Evolutionary conservation across 1,284 basidiomycete genomes (phyloP), one percentile per base, ranked within the genome.

Genomic region (Athelia sp.): DNA sequence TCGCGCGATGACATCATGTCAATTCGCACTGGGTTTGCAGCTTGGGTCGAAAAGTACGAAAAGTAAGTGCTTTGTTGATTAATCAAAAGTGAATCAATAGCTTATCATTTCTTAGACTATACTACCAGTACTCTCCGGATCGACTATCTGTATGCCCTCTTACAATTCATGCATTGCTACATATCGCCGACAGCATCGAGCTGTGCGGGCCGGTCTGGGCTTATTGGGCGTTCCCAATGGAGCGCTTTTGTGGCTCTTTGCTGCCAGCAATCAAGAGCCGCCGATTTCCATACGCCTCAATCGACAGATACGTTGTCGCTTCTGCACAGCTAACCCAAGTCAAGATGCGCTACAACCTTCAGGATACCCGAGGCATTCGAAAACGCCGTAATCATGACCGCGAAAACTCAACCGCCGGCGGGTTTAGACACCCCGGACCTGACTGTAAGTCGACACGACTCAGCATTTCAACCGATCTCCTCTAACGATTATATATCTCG

Each of bases 151-250:
- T 52, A 1, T 66, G 64, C 43, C 55, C 61, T 0, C n/a, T 64
- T 1, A 59, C 59, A 0, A 50, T 68, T 8, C 67, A 70, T 47
- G 43, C 55, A 3, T 53, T 64, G 4, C 55, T 65, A 14, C 63
- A 64, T 46, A 54, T 63, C 45, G 52, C 62, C 3, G 56, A 61
- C 51, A 55, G 52, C 47, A 65, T 65, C 34, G 47, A 53, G 40
- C n/a, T 22, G 10, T 49, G 47, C 15, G 62, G 63, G 3, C 65
- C 61, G 4, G 56, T 63, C 15, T 67, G 65, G 62, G 47, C 50
- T 1, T 58, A 55, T 21, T 67, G 64, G 65, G 57, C 60, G 3
- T 66, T 64, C 43, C 53, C 56, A 2, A 65, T 66, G 59, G 67
- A 70, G 47, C 57, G 59, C 0, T 66, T 58, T 38, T 70, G 69